Conservation (phyloP, 768 basidiomycete species). For the Leccinellum luteum region DNA sequence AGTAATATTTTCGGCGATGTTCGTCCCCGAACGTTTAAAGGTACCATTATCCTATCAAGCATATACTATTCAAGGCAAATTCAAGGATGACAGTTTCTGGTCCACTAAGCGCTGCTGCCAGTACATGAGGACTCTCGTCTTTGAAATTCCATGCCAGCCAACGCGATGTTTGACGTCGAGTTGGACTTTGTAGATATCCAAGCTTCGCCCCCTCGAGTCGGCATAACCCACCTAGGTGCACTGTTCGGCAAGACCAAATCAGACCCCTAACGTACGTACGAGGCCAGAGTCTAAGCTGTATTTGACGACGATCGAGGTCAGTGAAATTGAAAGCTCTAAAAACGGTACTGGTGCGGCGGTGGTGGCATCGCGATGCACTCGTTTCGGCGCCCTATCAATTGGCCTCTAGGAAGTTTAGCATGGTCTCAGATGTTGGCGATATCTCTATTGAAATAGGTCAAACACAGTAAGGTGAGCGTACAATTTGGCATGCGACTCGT, state of each 20-base stretch:
- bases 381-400: slow-evolving; percentile 74
- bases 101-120: neutral
- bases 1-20: neutral
- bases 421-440: slow-evolving; percentile 44
- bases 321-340: slow-evolving; percentile 71
- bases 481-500: neutral
- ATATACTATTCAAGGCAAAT: neutral
- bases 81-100: neutral
- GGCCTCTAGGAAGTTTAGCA: neutral
- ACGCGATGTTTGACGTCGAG: neutral
- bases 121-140: neutral
- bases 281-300: no score
- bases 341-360: slow-evolving; percentile 93
- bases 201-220: neutral
- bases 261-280: neutral
- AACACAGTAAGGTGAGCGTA: slow-evolving; percentile 60
- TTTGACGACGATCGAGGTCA: no score
- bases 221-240: neutral
- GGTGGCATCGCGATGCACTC: slow-evolving; percentile 72
- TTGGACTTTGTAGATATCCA: neutral
- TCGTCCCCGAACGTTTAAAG: neutral
- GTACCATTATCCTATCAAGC: neutral
- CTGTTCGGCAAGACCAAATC: neutral
- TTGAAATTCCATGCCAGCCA: neutral
- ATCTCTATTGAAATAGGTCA: slow-evolving; percentile 81